Conservation (phyloP, 495 filamentous ascomycete genomes). For the Cercophora samala region DNA sequence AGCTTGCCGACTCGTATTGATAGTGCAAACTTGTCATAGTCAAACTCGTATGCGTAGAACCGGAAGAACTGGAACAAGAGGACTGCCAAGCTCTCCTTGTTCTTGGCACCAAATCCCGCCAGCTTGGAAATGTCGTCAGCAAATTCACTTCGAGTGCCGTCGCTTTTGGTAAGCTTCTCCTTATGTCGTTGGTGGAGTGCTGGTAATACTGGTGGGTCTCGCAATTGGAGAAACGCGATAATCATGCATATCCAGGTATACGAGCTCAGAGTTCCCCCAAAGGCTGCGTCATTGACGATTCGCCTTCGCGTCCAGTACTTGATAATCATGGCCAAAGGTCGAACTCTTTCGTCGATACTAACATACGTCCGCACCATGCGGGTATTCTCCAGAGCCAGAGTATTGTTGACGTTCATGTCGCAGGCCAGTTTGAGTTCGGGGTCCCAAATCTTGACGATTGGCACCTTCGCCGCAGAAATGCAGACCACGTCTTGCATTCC, state of each 20-base stretch:
- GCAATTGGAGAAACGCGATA: slow-evolving; percentile 89
- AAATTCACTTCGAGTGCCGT: slow-evolving; percentile 69
- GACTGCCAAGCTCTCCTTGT: slow-evolving; percentile 77
- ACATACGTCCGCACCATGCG: slow-evolving; percentile 98
- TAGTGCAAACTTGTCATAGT: slow-evolving; percentile 79
- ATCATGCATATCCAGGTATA: slow-evolving; percentile 99
- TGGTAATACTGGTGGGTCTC: slow-evolving; percentile 82
- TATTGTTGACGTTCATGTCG: slow-evolving; percentile 99
- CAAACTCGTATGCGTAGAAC: slow-evolving; percentile 87
- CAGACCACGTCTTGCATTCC: slow-evolving; percentile 96
- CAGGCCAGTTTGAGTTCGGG: slow-evolving; percentile 87
- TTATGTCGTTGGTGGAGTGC: slow-evolving; percentile 76
- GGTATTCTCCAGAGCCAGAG: slow-evolving; percentile 89
- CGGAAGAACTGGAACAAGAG: slow-evolving; percentile 92
- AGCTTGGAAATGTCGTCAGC: slow-evolving; percentile 78
- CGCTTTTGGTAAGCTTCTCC: slow-evolving; percentile 53
- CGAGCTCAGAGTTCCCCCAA: slow-evolving; percentile 92
- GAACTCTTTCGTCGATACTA: slow-evolving; percentile 84
- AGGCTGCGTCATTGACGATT: slow-evolving; percentile 93
- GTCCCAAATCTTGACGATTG: slow-evolving; percentile 99
- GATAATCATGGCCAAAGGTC: slow-evolving; percentile 89
- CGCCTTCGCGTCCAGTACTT: slow-evolving; percentile 95
- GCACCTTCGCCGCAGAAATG: slow-evolving; percentile 89
- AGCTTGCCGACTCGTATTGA: slow-evolving; percentile 83
- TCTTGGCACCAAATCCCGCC: slow-evolving; percentile 68